Evolutionary conservation across 2,329 filamentous ascomycete genomes (phyloP), one percentile per base, ranked within the genome.

Genomic region (Fusarium lateritium): DNA sequence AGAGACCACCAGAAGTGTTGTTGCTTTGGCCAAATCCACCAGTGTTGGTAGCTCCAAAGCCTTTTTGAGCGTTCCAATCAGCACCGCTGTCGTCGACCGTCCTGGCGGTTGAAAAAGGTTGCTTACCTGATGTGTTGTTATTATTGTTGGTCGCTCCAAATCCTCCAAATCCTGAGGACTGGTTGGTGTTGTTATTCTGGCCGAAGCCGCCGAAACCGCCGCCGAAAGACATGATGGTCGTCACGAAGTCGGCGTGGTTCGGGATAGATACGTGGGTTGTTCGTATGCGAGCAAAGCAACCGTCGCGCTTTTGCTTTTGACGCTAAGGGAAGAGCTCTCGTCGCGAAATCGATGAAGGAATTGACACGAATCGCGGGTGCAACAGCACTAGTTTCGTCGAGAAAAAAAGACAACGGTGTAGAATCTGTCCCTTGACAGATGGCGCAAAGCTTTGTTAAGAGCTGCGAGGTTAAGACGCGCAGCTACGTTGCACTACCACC

Each of bases 91-190:
- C 62, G 62, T 57, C 67, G 62, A 61, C 67, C 52, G 60, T 56
- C 61, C 53, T 54, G 47, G 40, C 43, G 45, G 52, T 52, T 52
- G 44, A 53, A 63, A 67, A 56, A 54, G 56, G 28, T 43, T 73
- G 84, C 86, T 77, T 88, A 90, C 88, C 86, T 79, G 84, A 77
- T 52, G 76, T 80, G 67, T 75, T 79, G 67, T 75, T 79, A 70
- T 75, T 81, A 63, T 73, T 82, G 65, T 67, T 73, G 52, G 76
- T 81, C 56, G 80, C 53, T 39, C 85, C 86, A 62, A 88, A 90
- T 44, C 88, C 88, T 71, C 87, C 86, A 78, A 92, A 92, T 22
- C 81, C 73, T 22, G 78, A 72, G 74, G 79, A 70, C 76, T 83
- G 79, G 50, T 80, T 80, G 69, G 76, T 79, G 71, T 73, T 81